Base-by-base conservation (phyloP, 2,329 filamentous ascomycete genomes). In the Byssochlamys sp. region DNA sequence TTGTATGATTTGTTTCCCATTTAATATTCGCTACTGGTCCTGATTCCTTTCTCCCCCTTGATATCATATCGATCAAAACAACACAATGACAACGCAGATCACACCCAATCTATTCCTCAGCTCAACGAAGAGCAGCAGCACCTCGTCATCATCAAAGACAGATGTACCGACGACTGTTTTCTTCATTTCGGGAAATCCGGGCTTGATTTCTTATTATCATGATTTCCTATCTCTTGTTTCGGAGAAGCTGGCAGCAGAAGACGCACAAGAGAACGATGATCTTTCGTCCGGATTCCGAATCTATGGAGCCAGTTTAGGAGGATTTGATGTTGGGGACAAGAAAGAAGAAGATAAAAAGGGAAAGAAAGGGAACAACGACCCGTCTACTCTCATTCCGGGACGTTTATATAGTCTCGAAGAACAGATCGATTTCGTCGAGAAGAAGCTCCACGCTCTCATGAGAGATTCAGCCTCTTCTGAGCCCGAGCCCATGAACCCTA, bases 141-240 rank as follows among this genome's bases (percentile, higher is more conserved):
- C 29, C 27, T 6, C 56, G 27, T 31, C 56, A 60, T 45, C 57
- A 29, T 28, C 52, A 26, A 25, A 11, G 10, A 19, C 25, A 25
- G 4, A 49, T 28, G 28, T 57, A 26, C 53, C 55, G 9, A 65
- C 65, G 2, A 67, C 70, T 29, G 68, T 77, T 11, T 78, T 74
- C 63, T 77, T 80, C 57, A 73, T 81, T 31, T 74, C 78, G 25
- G 78, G 79, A 27, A 81, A 81, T 60, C 77, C 79, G 1, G 75
- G 78, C 1, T 66, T 81, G 35, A 77, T 80, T 56, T 69, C 71
- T 6, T 82, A 81, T 69, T 80, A 78, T 62, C 68, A 75, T 57
- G 66, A 68, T 1, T 78, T 78, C 59, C 65, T 78, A 33, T 73
- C 73, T 6, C 61, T 71, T 11, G 62, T 78, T 2, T 64, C 67